Conservation (phyloP, 169 alveolate genomes). For the Theileria sp. region DNA sequence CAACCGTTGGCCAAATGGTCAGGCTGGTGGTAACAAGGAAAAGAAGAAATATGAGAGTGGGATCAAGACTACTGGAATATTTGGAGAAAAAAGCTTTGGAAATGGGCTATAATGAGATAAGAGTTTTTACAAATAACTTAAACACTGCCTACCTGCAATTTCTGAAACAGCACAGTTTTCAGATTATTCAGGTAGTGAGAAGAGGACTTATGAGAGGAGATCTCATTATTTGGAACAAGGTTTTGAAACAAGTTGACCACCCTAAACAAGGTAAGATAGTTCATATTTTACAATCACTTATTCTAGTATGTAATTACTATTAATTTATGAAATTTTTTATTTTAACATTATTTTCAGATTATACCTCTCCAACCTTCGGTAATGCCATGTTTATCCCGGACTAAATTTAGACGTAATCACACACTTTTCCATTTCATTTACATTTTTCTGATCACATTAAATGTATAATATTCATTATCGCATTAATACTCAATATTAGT, state of each 20-base stretch:
- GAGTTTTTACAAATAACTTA: conserved; percentile 83
- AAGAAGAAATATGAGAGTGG: conserved; percentile 84
- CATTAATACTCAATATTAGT: neutral
- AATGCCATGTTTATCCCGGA: conserved; percentile 35
- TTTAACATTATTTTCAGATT: neutral
- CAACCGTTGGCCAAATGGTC: conserved; percentile 81
- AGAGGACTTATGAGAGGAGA: conserved; percentile 89
- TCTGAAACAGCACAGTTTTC: conserved; percentile 83
- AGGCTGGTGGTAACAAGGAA: conserved; percentile 83
- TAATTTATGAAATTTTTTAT: neutral
- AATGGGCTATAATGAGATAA: conserved; percentile 80
- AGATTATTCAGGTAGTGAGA: conserved; percentile 80
- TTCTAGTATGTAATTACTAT: neutral
- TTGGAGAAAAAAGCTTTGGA: conserved; percentile 83
- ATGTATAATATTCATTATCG: conserved; percentile 1
- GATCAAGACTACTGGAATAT: conserved; percentile 81
- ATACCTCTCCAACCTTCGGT: conserved; percentile 1
- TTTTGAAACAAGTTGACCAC: conserved; percentile 68
- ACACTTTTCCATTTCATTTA: neutral
- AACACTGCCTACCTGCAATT: conserved; percentile 83
- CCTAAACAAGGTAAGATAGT: conserved; percentile 54
- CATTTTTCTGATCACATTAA: neutral
- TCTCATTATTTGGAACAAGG: conserved; percentile 81
- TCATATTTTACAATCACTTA: neutral
- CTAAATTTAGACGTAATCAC: neutral